These are phyloP conservation scores for Trebouxiophyceae sp. DNA, from an alignment of 163 green algal genomes.

Conservation along the genomic window DNA sequence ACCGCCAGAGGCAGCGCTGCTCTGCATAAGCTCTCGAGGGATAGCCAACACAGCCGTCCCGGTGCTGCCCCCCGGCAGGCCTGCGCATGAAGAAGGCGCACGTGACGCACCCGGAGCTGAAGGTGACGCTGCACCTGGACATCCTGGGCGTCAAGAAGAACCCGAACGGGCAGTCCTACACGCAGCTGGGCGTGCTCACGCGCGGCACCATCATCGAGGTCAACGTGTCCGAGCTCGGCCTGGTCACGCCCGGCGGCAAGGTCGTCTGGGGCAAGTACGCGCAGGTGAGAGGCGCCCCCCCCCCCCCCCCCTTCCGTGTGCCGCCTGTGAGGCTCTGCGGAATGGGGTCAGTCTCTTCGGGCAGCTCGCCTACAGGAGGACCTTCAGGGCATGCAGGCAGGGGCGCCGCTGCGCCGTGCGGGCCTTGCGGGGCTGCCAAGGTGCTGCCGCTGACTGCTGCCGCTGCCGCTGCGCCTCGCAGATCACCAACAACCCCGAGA, in stretches of 20 bases:
- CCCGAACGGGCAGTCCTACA: slow-evolving; percentile 96
- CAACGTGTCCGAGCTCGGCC: slow-evolving; percentile 95
- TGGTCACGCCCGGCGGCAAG: slow-evolving; percentile 97
- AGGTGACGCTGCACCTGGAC: slow-evolving; percentile 91
- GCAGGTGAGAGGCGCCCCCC: slow-evolving; percentile 45
- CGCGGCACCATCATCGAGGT: slow-evolving; percentile 70
- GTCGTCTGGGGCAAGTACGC: slow-evolving; percentile 99
- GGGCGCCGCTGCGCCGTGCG: too few species aligned
- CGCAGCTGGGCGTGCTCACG: slow-evolving; percentile 91
- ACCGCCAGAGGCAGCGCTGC: too few species aligned
- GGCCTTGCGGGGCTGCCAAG: too few species aligned
- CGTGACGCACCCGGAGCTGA: slow-evolving; percentile 98
- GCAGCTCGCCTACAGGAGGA: too few species aligned
- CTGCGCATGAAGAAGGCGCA: slow-evolving; percentile 98
- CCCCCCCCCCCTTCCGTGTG: background rate
- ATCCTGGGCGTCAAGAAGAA: slow-evolving; percentile 99
- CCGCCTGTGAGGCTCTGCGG: too few species aligned
- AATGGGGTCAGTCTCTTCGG: too few species aligned
- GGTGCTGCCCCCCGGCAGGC: slow-evolving; percentile 34
- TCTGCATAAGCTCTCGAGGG: too few species aligned
- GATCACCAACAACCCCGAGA: slow-evolving; percentile 99
- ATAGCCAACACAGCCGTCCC: too few species aligned
- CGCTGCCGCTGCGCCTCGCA: background rate
- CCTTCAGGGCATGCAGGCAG: too few species aligned
- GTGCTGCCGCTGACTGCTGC: slow-evolving; percentile 19